Base-by-base conservation (phyloP, 139 green algal genomes). In the Edaphochlamys debaryana region DNA sequence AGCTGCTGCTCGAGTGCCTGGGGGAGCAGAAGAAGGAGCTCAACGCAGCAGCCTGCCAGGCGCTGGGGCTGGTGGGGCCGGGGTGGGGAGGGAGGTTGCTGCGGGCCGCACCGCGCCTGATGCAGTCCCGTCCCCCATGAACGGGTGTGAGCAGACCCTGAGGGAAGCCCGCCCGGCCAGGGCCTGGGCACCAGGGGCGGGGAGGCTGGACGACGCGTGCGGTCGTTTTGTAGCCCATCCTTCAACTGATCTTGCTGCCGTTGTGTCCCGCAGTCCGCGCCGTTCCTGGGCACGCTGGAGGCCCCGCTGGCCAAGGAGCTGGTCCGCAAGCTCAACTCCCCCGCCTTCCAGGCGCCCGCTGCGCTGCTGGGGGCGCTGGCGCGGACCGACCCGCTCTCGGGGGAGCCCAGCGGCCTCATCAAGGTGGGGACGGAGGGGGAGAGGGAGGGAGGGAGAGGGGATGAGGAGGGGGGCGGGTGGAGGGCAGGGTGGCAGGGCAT, bases 21-120 rank as follows among this genome's bases (percentile, higher is more conserved):
- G 73, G 62, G 42, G 88, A 92, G 63, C 80, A 87, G 48, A 79
- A 77, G 58, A 90, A 87, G 52, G 85, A 90, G 79, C 38, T 68
- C 23, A 87, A 92, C 77, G 45, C 79, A 5, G 82, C 82, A 0
- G 88, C 78, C 3, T 82, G 82, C 45, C 34, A 52, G 34, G 85
- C 85, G 27, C 85, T 92, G 64, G 85, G 87, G 13, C 45, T 79
- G 84, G 87, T 91, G 68, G 41, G 87, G 69, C 5, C 4, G 45
- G 58, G 56, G 48, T 67, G 17, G 11, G 22, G 22, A 13, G 22
- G 56, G 4, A 8, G 56, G 50, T 58, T 58, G 50, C 19, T 66
- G 20, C n/a, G n/a, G n/a, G n/a, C n/a, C n/a, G n/a, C n/a, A n/a
- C n/a, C n/a, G n/a, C 17, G 23, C 54, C 20, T 63, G 11, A 9